These are phyloP conservation scores for Vanrija humicola DNA, from an alignment of 1,284 basidiomycete species.

Conservation along the genomic window DNA sequence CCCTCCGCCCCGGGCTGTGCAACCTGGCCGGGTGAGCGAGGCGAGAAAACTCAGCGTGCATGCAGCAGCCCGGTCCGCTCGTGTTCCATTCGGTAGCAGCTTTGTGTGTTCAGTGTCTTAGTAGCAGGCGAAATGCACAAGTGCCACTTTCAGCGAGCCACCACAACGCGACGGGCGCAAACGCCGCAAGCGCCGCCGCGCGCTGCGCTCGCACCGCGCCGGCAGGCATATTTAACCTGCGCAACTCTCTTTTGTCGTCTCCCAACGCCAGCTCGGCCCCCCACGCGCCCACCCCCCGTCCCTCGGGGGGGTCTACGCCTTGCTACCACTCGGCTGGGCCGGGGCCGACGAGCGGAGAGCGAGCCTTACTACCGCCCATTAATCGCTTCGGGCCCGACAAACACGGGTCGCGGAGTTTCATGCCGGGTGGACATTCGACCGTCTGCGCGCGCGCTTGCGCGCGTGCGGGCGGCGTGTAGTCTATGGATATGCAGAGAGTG, in stretches of 20 bases:
- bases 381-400: neutral
- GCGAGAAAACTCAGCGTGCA: too few relatives aligned
- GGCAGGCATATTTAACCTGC: neutral
- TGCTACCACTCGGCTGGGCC: neutral
- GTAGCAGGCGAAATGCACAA: too few relatives aligned
- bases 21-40: too few relatives aligned
- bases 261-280: neutral
- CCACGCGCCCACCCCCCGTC: neutral
- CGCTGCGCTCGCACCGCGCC: neutral
- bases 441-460: too few relatives aligned
- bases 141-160: neutral
- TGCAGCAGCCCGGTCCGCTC: too few relatives aligned
- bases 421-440: constrained; percentile 1
- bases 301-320: neutral
- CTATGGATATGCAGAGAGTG: too few relatives aligned
- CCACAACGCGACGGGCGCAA: neutral
- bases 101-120: too few relatives aligned
- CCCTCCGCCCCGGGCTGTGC: constrained; percentile 26
- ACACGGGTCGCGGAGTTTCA: constrained; percentile 1
- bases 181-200: neutral
- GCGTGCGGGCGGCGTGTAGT: too few relatives aligned
- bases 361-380: constrained; percentile 4
- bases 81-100: too few relatives aligned
- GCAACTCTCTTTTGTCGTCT: neutral
- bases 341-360: neutral